Evolutionary conservation across 306 rosid genomes (phyloP).

Genomic region (Cercis canadensis): DNA sequence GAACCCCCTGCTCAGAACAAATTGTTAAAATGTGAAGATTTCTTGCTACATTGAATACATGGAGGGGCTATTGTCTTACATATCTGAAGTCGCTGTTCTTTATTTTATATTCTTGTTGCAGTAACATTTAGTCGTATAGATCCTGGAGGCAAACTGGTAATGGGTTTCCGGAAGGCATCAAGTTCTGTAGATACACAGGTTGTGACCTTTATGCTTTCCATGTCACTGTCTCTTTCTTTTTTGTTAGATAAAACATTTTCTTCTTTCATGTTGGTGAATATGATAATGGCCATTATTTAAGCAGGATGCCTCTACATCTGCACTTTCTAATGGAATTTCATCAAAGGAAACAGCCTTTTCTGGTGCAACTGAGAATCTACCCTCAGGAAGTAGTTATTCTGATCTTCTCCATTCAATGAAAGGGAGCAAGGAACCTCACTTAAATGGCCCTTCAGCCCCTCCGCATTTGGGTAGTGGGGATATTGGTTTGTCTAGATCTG

Average conservation of each 20-base stretch:
- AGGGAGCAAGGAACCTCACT: slow-evolving; percentile 55
- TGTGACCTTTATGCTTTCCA: slow-evolving; percentile 32
- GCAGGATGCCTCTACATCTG: slow-evolving; percentile 71
- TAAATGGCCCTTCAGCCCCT: slow-evolving; percentile 49
- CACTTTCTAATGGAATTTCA: slow-evolving; percentile 58
- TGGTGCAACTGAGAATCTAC: slow-evolving; percentile 64
- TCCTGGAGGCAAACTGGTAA: slow-evolving; percentile 90
- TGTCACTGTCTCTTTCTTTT: slow-evolving; percentile 26
- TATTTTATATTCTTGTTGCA: slow-evolving; percentile 47
- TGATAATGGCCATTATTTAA: slow-evolving; percentile 34
- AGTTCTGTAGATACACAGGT: slow-evolving; percentile 74
- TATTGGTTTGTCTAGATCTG: slow-evolving; percentile 53
- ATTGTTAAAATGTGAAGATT: background rate
- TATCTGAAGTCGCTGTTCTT: slow-evolving; percentile 27
- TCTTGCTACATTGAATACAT: background rate
- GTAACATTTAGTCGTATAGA: slow-evolving; percentile 96
- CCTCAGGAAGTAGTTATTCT: slow-evolving; percentile 56
- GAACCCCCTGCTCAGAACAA: background rate
- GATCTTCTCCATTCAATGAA: slow-evolving; percentile 52
- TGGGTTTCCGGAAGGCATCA: slow-evolving; percentile 89
- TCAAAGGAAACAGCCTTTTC: slow-evolving; percentile 58
- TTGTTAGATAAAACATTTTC: slow-evolving; percentile 16
- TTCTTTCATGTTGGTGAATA: slow-evolving; percentile 24
- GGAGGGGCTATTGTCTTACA: slow-evolving; percentile 8
- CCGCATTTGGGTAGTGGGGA: slow-evolving; percentile 53